A percentile compares a stretch with the other conserved stretches of the same genome.
These are phyloP conservation scores for Phytophthora quininea DNA, from an alignment of 352 stramenopile genomes.

Conservation along the genomic window DNA sequence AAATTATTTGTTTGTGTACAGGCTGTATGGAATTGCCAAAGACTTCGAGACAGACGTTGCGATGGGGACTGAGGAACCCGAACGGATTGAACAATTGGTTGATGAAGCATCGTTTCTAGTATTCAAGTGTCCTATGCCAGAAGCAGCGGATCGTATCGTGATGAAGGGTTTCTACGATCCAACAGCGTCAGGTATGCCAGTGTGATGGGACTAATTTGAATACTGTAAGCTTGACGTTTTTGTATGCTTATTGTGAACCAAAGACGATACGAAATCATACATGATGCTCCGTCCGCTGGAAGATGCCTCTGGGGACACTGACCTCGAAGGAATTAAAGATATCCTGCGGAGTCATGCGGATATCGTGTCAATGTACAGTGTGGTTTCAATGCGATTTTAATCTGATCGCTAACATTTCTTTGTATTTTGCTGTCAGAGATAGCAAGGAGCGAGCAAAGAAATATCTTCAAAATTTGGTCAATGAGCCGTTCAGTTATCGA, in stretches of 20 bases:
- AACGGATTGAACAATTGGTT: conserved; percentile 30
- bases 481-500: conserved; percentile 28
- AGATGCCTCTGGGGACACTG: conserved; percentile 26
- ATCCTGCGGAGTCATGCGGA: conserved; percentile 18
- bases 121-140: conserved; percentile 24
- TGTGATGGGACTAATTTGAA: background rate
- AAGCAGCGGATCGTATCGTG: conserved; percentile 18
- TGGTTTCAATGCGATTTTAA: background rate
- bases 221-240: background rate
- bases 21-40: conserved; percentile 17
- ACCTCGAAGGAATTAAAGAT: conserved; percentile 25
- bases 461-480: conserved; percentile 30
- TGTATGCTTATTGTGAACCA: background rate
- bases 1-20: conserved; percentile 15
- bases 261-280: conserved; percentile 44
- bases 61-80: conserved; percentile 12
- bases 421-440: conserved; percentile 19
- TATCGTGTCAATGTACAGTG: conserved; percentile 23
- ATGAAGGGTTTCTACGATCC: conserved; percentile 38
- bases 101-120: conserved; percentile 34
- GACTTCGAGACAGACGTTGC: conserved; percentile 8
- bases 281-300: conserved; percentile 39
- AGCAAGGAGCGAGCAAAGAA: conserved; percentile 36
- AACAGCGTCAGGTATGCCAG: conserved; percentile 19
- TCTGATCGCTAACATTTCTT: background rate